phyloP scores from a whole-genome alignment of 2,329 filamentous ascomycete genomes.

The Neopestalotiopsis sp. region DNA sequence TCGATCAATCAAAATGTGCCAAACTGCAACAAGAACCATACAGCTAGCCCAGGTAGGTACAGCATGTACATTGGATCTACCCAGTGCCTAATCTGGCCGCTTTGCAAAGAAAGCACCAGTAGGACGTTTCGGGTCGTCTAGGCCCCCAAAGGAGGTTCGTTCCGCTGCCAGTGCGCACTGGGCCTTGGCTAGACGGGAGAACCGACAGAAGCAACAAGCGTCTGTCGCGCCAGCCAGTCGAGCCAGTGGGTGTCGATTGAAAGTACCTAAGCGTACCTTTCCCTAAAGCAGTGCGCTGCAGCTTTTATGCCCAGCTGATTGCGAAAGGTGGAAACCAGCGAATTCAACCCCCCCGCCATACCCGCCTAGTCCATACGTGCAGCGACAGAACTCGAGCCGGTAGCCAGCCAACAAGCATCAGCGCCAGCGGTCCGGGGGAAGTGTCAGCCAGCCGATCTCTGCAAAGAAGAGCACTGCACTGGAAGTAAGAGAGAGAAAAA shows the following conservation, averaged over 20 bases:
- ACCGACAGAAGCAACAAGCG: not conserved
- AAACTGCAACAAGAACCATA: too few relatives aligned
- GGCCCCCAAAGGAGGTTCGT: not conserved
- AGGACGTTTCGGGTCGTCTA: not conserved
- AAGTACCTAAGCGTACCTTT: not conserved
- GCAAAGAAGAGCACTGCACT: not conserved
- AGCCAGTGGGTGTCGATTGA: too few relatives aligned
- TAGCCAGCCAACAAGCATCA: not conserved
- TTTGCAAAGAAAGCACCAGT: not conserved
- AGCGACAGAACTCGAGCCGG: too few relatives aligned
- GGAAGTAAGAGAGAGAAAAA: not conserved
- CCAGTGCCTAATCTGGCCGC: not conserved
- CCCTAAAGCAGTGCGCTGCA: too few relatives aligned
- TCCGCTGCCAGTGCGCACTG: not conserved
- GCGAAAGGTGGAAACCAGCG: not conserved
- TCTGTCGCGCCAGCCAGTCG: not conserved
- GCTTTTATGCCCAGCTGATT: too few relatives aligned
- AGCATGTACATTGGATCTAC: not conserved
- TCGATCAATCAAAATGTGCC: not conserved
- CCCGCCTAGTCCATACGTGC: too few relatives aligned
- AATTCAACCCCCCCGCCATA: too few relatives aligned
- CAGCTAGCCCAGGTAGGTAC: too few relatives aligned
- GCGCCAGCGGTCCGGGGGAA: not conserved
- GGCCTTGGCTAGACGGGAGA: not conserved
- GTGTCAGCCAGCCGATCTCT: conserved; percentile 1